These are phyloP conservation scores for Backusella tarrabulga DNA, from an alignment of 192 early-diverging fungal species.

Conservation along the genomic window DNA sequence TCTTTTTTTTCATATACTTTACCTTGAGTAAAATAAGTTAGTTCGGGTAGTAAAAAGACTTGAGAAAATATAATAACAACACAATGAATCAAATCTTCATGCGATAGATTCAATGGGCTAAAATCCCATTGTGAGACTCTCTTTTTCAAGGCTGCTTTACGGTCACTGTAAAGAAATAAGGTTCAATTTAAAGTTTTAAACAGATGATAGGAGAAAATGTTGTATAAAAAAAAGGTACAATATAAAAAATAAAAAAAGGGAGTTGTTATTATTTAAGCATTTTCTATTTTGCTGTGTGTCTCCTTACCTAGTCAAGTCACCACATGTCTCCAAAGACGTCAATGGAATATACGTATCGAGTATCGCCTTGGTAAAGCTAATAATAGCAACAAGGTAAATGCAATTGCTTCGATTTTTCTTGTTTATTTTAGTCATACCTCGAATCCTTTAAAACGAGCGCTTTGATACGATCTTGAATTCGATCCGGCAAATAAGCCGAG, in stretches of 20 bases:
- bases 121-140: constrained; percentile 69
- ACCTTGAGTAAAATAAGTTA: constrained; percentile 57
- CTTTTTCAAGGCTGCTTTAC: constrained; percentile 41
- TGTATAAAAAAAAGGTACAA: not conserved
- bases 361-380: constrained; percentile 10
- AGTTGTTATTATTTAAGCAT: not conserved
- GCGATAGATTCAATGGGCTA: constrained; percentile 61
- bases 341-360: constrained; percentile 17
- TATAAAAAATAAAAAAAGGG: not conserved
- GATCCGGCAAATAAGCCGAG: constrained; percentile 7
- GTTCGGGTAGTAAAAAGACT: constrained; percentile 52
- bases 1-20: constrained; percentile 7
- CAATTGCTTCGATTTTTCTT: not conserved
- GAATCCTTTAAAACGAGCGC: not conserved
- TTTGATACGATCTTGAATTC: not conserved
- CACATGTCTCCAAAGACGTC: constrained; percentile 2
- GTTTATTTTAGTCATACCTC: not conserved
- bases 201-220: constrained; percentile 4
- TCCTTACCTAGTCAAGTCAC: constrained; percentile 9
- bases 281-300: not conserved
- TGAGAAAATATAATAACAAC: constrained; percentile 70
- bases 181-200: constrained; percentile 9
- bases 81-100: constrained; percentile 66
- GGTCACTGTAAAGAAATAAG: constrained; percentile 28
- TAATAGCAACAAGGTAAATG: not conserved